Conservation (phyloP, 805 yeast genomes). For the Lipomyces chichibuensis region DNA sequence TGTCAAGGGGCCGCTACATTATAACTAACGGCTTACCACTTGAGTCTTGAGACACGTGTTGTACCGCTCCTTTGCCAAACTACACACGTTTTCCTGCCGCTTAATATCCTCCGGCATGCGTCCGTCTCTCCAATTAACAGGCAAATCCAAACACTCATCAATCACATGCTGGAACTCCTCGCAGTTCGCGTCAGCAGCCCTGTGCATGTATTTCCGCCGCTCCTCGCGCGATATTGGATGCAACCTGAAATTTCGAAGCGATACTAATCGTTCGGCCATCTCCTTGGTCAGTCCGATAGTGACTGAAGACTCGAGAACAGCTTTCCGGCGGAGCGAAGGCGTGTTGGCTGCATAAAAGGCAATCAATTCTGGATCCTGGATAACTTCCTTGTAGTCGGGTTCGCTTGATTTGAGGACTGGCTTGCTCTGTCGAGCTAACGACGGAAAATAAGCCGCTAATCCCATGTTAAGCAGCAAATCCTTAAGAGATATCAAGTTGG, state of each 20-base stretch:
- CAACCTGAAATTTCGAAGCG: neutral
- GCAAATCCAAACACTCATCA: neutral
- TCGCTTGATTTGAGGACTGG: neutral
- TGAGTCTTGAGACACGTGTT: constrained; percentile 16
- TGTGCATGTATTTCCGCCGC: neutral
- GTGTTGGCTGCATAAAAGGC: constrained; percentile 20
- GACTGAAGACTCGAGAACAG: neutral
- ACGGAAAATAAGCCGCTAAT: neutral
- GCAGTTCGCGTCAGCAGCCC: constrained; percentile 20
- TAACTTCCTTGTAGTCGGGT: constrained; percentile 6
- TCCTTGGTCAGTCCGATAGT: constrained; percentile 14
- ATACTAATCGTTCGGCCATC: neutral
- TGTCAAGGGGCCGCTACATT: neutral
- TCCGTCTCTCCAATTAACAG: neutral
- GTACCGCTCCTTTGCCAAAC: neutral
- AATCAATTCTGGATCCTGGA: constrained; percentile 19
- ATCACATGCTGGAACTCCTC: neutral
- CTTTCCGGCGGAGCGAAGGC: constrained; percentile 17
- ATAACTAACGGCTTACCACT: constrained; percentile 5
- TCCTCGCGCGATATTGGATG: constrained; percentile 8
- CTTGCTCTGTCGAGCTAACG: neutral
- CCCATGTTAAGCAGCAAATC: neutral
- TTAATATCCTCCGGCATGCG: neutral
- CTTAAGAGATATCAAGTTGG: neutral
- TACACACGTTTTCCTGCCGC: neutral